Evolutionary conservation across 1,284 basidiomycete species (phyloP).

Genomic region (Coriolopsis trogii): DNA sequence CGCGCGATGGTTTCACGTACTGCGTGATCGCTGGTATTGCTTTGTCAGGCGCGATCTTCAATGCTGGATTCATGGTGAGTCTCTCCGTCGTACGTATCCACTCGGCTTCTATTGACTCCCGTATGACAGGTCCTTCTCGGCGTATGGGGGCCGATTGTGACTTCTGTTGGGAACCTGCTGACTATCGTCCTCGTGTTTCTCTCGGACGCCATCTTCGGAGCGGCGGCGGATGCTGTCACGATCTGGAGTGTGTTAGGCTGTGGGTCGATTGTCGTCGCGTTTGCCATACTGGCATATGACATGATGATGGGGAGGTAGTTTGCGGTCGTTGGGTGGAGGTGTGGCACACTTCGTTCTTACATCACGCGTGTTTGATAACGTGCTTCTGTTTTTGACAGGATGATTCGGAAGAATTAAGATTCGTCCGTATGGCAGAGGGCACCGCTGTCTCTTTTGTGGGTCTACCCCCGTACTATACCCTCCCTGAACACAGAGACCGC

Average conservation of each 20-base stretch:
- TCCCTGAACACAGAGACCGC: too few species aligned
- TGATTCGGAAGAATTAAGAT: too few species aligned
- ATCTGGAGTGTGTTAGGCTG: slow-evolving; percentile 69
- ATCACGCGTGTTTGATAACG: background rate
- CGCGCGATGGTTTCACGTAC: slow-evolving; percentile 45
- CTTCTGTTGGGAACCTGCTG: slow-evolving; percentile 81
- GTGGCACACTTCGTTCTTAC: background rate
- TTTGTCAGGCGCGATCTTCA: slow-evolving; percentile 70
- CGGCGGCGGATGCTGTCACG: slow-evolving; percentile 56
- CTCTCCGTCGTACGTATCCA: background rate
- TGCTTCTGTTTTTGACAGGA: too few species aligned
- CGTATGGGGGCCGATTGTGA: slow-evolving; percentile 83
- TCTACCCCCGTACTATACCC: too few species aligned
- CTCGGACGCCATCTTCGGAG: slow-evolving; percentile 70
- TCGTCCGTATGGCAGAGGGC: too few species aligned
- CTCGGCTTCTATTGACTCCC: slow-evolving; percentile 10
- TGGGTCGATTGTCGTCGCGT: slow-evolving; percentile 70
- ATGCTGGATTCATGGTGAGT: slow-evolving; percentile 75
- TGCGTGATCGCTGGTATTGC: slow-evolving; percentile 64
- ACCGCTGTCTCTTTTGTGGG: too few species aligned
- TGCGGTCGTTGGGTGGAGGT: background rate
- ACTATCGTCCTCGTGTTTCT: slow-evolving; percentile 83
- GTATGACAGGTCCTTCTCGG: slow-evolving; percentile 66
- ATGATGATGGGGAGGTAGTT: slow-evolving; percentile 44
- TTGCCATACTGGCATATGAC: slow-evolving; percentile 73